phyloP scores from a whole-genome alignment of 805 yeast genomes.

The Kodamaea fukazawae region DNA sequence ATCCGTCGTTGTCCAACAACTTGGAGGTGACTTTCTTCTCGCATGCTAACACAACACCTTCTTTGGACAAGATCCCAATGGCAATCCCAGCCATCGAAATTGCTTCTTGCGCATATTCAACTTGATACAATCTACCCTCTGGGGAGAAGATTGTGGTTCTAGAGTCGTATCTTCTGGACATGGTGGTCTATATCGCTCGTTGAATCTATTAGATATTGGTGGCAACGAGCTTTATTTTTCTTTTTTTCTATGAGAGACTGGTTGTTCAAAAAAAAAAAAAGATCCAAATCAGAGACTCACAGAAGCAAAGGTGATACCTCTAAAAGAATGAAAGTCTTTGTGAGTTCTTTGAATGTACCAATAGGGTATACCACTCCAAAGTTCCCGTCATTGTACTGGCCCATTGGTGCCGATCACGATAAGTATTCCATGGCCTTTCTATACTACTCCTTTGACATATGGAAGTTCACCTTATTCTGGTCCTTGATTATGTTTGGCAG shows the following conservation, averaged over 20 bases:
- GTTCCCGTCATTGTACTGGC: conserved; percentile 83
- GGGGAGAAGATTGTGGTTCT: conserved; percentile 99
- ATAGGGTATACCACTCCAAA: conserved; percentile 76
- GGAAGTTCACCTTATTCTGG: conserved; percentile 85
- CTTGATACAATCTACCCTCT: conserved; percentile 96
- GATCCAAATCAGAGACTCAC: too few species aligned
- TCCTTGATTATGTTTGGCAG: conserved; percentile 62
- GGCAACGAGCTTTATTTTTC: conserved; percentile 7
- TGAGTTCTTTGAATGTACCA: conserved; percentile 58
- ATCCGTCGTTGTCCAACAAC: conserved; percentile 87
- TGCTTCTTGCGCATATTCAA: conserved; percentile 94
- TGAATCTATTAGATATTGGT: conserved; percentile 6
- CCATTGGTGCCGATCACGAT: conserved; percentile 41
- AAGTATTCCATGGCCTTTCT: conserved; percentile 52
- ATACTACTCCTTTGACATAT: conserved; percentile 69
- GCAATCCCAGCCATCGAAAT: conserved; percentile 83
- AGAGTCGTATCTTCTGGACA: conserved; percentile 98
- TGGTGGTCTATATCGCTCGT: conserved; percentile 14
- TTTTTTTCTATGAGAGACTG: too few species aligned
- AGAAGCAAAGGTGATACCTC: too few species aligned
- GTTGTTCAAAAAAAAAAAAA: too few species aligned
- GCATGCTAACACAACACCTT: conserved; percentile 94
- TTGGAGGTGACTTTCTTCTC: conserved; percentile 94
- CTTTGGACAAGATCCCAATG: conserved; percentile 69
- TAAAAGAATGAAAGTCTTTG: conserved; percentile 29